Evolutionary conservation across 2,329 filamentous ascomycete genomes (phyloP).

Genomic region (Talaromyces sp.): DNA sequence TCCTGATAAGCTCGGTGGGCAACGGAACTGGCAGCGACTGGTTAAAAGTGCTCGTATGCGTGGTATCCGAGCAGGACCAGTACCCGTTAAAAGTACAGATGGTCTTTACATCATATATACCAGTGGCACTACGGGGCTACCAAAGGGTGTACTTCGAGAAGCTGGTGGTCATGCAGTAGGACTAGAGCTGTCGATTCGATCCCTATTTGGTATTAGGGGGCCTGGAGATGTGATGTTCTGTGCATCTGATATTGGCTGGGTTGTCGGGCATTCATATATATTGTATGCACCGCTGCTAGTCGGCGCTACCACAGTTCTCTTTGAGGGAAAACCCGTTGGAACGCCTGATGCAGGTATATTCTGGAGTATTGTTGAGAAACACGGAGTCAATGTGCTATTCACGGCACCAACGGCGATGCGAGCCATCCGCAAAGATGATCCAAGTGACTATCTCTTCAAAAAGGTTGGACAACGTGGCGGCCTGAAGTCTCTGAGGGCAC

Average conservation of each 20-base stretch:
- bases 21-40: conserved; percentile 78
- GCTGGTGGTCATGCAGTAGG: conserved; percentile 87
- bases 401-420: conserved; percentile 86
- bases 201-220: conserved; percentile 79
- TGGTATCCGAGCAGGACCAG: conserved; percentile 70
- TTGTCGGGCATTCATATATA: conserved; percentile 84
- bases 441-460: conserved; percentile 68
- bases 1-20: conserved; percentile 65
- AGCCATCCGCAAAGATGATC: conserved; percentile 84
- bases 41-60: conserved; percentile 70
- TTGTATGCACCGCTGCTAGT: conserved; percentile 84
- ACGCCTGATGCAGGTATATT: conserved; percentile 86
- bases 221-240: conserved; percentile 82
- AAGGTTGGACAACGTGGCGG: conserved; percentile 68
- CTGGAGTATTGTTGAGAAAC: conserved; percentile 83
- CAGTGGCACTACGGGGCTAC: conserved; percentile 76
- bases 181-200: conserved; percentile 77
- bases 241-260: conserved; percentile 89
- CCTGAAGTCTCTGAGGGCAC: conserved; percentile 68
- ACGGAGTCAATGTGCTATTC: conserved; percentile 81
- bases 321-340: conserved; percentile 91
- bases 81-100: conserved; percentile 77
- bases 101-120: conserved; percentile 91
- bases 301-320: conserved; percentile 83
- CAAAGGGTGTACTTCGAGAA: conserved; percentile 81